Evolutionary conservation across 257 asterid genomes (phyloP).

Genomic region (Primulina eburnea): DNA sequence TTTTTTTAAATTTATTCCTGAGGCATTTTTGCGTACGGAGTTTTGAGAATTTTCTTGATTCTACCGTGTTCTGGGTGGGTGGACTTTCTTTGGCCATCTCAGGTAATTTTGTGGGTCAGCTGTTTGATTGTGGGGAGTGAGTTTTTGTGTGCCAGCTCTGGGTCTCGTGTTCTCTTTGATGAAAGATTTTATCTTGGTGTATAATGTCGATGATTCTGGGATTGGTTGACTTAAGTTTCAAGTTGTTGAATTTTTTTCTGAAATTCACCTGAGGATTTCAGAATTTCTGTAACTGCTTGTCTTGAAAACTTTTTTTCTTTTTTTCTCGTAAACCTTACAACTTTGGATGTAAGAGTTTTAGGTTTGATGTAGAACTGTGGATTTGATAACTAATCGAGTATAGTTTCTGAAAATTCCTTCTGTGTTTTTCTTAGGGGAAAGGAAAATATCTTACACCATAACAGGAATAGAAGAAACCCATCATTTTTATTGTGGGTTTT

Average conservation of each 20-base stretch:
- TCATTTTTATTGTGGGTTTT: constrained; percentile 74
- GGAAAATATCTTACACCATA: constrained; percentile 21
- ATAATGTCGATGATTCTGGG: constrained; percentile 70
- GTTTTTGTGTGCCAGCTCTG: constrained; percentile 38
- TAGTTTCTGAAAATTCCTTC: constrained; percentile 36
- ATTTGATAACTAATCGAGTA: constrained; percentile 29
- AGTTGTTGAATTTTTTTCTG: constrained; percentile 25
- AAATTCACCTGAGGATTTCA: constrained; percentile 18
- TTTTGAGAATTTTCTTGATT: constrained; percentile 26
- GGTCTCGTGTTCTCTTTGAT: constrained; percentile 53
- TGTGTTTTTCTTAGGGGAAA: constrained; percentile 24
- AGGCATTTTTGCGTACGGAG: constrained; percentile 24
- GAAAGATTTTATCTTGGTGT: constrained; percentile 45
- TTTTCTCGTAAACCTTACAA: constrained; percentile 19
- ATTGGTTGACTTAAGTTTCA: constrained; percentile 50
- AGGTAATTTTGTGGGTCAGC: constrained; percentile 14
- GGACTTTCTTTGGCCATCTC: constrained; percentile 22
- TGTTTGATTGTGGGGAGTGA: too few species aligned
- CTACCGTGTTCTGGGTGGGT: constrained; percentile 25
- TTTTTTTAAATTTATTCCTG: constrained; percentile 15
- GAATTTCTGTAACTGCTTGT: constrained; percentile 6
- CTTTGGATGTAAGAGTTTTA: constrained; percentile 37
- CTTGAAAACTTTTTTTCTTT: constrained; percentile 23
- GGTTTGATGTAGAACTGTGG: constrained; percentile 36
- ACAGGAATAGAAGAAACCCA: constrained; percentile 34